Conservation (phyloP, 352 stramenopile species). For the Phytophthora sansomeana region DNA sequence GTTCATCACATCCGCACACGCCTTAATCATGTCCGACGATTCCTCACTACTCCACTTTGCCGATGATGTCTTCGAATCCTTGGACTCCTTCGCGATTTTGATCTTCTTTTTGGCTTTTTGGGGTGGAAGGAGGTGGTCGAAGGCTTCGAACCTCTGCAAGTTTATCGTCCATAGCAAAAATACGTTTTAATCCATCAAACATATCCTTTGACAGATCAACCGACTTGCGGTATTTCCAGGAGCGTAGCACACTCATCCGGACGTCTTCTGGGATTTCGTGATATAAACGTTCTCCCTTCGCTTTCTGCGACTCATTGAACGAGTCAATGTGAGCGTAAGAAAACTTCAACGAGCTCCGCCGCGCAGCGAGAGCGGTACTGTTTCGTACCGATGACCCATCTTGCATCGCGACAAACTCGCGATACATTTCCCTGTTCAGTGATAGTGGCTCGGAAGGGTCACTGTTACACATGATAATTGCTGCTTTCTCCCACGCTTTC, state of each 20-base stretch:
- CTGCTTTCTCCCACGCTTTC: conserved; percentile 49
- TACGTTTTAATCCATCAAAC: conserved; percentile 40
- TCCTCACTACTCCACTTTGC: conserved; percentile 47
- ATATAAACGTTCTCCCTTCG: conserved; percentile 37
- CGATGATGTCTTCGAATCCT: conserved; percentile 8
- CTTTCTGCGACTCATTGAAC: conserved; percentile 45
- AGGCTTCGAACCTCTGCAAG: conserved; percentile 28
- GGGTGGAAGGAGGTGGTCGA: conserved; percentile 20
- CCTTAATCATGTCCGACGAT: conserved; percentile 46
- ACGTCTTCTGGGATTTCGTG: conserved; percentile 35
- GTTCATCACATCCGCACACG: conserved; percentile 51
- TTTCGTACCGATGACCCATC: conserved; percentile 44
- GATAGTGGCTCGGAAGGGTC: conserved; percentile 29
- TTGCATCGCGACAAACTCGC: conserved; percentile 44
- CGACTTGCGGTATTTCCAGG: conserved; percentile 53
- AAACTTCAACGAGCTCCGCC: conserved; percentile 50
- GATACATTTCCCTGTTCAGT: conserved; percentile 48
- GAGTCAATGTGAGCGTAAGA: conserved; percentile 42
- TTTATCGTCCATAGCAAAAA: conserved; percentile 45
- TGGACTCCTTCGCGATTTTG: conserved; percentile 10
- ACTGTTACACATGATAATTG: conserved; percentile 35
- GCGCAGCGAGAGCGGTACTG: conserved; percentile 38
- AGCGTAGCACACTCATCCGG: conserved; percentile 38
- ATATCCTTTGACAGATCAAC: conserved; percentile 48
- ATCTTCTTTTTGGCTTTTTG: conserved; percentile 22